Evolutionary conservation across 768 basidiomycete genomes (phyloP), one percentile per base, ranked within the genome.

Genomic region (Pleurotus giganteus): DNA sequence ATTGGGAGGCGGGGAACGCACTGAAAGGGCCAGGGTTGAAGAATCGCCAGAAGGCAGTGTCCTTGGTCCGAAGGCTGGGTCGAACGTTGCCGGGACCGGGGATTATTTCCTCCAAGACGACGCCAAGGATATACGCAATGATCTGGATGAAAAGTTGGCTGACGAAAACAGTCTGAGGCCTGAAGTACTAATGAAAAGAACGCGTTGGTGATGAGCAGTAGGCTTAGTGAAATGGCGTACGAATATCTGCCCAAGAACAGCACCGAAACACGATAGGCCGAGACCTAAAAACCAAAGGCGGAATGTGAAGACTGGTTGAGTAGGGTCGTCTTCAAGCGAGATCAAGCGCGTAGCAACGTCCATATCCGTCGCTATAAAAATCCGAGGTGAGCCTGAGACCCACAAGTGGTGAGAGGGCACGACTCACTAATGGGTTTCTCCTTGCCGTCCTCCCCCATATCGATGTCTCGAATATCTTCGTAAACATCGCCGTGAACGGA

Each of bases 11-110:
- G 24, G 46, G n/a, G 47, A 24, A 65, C 65, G 67, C 72, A 73
- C 84, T 85, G 71, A 85, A 85, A 19, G 81, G 80, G 0, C 83
- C 82, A 3, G 83, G 84, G 61, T 85, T 85, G 47, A 84, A 66
- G 62, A 79, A 83, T n/a, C 77, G 65, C 78, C 79, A 84, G 57
- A 70, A 83, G 0, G 55, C 63, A 59, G 67, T 71, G 58, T 72
- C 60, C 2, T 53, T 58, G 2, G 68, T 77, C 54, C 68, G 60
- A 50, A 74, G 61, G 0, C 55, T 52, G 15, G 57, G 46, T 15
- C 60, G 59, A 11, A 57, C 51, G 32, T 74, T 71, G 4, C 64
- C 59, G 1, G 74, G 72, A 5, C 71, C 72, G n/a, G 71, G 69
- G 19, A 70, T 51, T n/a, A 70, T 52, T 61, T 76, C 67, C 56